Conservation (phyloP, 352 stramenopile species). For the Elongisporangium prolatum region DNA sequence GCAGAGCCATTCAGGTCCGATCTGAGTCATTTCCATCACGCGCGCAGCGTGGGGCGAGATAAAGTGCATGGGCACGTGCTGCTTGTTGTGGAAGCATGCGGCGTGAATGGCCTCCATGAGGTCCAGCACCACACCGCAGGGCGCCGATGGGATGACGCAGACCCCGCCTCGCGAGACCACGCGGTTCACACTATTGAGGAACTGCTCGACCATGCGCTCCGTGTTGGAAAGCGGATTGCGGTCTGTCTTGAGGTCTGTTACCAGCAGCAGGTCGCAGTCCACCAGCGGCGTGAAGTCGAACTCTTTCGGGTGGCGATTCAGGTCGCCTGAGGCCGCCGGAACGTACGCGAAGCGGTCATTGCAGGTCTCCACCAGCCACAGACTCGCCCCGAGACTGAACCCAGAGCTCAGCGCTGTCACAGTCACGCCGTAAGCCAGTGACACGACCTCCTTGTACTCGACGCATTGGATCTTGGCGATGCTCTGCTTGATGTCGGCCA, state of each 20-base stretch:
- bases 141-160: slow-evolving; percentile 56
- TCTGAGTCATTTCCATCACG: slow-evolving; percentile 47
- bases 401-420: slow-evolving; percentile 75
- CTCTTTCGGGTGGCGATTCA: slow-evolving; percentile 83
- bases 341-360: slow-evolving; percentile 76
- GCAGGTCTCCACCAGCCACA: slow-evolving; percentile 69
- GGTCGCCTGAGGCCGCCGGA: slow-evolving; percentile 64
- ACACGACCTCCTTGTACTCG: slow-evolving; percentile 56
- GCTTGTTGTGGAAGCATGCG: slow-evolving; percentile 36
- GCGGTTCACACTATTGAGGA: slow-evolving; percentile 47
- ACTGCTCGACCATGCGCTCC: slow-evolving; percentile 62
- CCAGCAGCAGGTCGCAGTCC: slow-evolving; percentile 72
- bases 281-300: slow-evolving; percentile 70
- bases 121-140: slow-evolving; percentile 72
- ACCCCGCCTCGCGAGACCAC: slow-evolving; percentile 66
- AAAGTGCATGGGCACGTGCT: slow-evolving; percentile 59
- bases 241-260: slow-evolving; percentile 74
- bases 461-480: slow-evolving; percentile 42
- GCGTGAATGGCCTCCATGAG: slow-evolving; percentile 70
- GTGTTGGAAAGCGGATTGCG: slow-evolving; percentile 68
- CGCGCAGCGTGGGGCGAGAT: slow-evolving; percentile 47
- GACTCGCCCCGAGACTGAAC: slow-evolving; percentile 58
- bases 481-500: slow-evolving; percentile 41
- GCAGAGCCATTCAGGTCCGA: slow-evolving; percentile 74
- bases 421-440: slow-evolving; percentile 59